Percentiles rank a stretch among this genome's conserved stretches.
phyloP scores from a whole-genome alignment of 2,329 filamentous ascomycete species.

The Neoscytalidium dimidiatum region DNA sequence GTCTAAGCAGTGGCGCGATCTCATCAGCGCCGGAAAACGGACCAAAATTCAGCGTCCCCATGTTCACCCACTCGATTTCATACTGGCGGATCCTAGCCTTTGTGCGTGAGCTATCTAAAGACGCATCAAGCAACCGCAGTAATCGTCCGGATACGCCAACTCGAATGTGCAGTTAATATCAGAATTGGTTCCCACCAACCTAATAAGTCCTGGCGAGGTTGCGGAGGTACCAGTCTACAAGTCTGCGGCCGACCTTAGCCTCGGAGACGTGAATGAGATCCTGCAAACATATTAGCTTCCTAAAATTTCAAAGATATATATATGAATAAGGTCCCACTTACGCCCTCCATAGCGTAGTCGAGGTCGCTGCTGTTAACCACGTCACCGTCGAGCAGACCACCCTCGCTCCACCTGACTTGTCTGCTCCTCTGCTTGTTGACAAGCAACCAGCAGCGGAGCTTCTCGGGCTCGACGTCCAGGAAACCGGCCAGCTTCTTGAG shows the following conservation, averaged over 20 bases:
- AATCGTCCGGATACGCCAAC: too few relatives aligned
- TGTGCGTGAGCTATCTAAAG: too few relatives aligned
- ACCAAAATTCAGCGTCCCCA: neutral
- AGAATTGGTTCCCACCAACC: neutral
- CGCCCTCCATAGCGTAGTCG: conserved; percentile 94
- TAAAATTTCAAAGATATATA: neutral
- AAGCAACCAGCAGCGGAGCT: conserved; percentile 87
- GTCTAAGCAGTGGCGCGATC: conserved; percentile 1
- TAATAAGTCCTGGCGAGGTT: conserved; percentile 96
- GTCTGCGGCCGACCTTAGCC: conserved; percentile 93
- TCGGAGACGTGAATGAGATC: conserved; percentile 98
- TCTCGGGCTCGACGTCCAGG: conserved; percentile 94
- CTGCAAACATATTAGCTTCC: conserved; percentile 46
- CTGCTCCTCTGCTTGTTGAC: conserved; percentile 99
- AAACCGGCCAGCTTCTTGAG: conserved; percentile 97
- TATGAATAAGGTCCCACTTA: conserved; percentile 52
- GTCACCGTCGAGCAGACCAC: conserved; percentile 87
- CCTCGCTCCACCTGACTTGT: conserved; percentile 92
- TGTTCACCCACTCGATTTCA: too few relatives aligned
- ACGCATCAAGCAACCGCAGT: too few relatives aligned
- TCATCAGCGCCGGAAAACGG: neutral
- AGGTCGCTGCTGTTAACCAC: conserved; percentile 91
- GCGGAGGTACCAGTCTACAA: conserved; percentile 98
- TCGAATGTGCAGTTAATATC: neutral
- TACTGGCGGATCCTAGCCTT: too few relatives aligned